Conservation (phyloP, 176 grass and related monocot genomes). For the Cenchrus purpureus region DNA sequence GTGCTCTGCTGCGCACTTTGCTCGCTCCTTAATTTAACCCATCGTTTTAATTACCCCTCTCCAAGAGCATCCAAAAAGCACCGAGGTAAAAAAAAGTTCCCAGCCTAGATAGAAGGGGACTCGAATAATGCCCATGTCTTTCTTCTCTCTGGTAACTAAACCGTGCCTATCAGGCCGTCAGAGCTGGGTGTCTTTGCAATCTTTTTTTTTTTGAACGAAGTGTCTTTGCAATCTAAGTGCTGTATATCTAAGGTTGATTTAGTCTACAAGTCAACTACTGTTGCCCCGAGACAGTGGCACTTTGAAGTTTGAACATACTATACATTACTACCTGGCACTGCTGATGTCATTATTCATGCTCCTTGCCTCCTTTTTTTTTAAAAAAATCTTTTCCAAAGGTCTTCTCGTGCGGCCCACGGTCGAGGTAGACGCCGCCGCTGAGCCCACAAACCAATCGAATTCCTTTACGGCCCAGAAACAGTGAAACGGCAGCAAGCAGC, state of each 20-base stretch:
- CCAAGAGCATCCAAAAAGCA: conserved; percentile 54
- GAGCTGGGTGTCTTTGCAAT: conserved; percentile 33
- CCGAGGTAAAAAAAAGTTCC: not conserved
- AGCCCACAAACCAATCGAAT: not conserved
- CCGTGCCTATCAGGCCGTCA: conserved; percentile 35
- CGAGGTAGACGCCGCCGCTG: not conserved
- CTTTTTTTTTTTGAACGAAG: too few species aligned
- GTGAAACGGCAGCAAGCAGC: not conserved
- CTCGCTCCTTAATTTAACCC: not conserved
- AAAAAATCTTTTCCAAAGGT: not conserved
- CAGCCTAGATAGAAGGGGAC: conserved; percentile 34
- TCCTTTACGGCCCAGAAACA: conserved; percentile 3
- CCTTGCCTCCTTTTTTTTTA: not conserved
- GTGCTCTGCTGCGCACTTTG: not conserved
- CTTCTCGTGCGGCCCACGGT: not conserved
- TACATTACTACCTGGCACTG: not conserved
- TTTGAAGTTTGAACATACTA: too few species aligned
- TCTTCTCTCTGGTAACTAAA: conserved; percentile 18
- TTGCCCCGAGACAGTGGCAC: not conserved
- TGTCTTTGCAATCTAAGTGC: too few species aligned
- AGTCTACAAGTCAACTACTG: conserved; percentile 51
- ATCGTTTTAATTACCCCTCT: conserved; percentile 40
- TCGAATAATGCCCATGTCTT: conserved; percentile 35
- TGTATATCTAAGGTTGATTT: not conserved
- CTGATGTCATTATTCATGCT: conserved; percentile 54